These are phyloP conservation scores for Verticillium alfalfae DNA, from an alignment of 2,329 filamentous ascomycete genomes.

Conservation along the genomic window DNA sequence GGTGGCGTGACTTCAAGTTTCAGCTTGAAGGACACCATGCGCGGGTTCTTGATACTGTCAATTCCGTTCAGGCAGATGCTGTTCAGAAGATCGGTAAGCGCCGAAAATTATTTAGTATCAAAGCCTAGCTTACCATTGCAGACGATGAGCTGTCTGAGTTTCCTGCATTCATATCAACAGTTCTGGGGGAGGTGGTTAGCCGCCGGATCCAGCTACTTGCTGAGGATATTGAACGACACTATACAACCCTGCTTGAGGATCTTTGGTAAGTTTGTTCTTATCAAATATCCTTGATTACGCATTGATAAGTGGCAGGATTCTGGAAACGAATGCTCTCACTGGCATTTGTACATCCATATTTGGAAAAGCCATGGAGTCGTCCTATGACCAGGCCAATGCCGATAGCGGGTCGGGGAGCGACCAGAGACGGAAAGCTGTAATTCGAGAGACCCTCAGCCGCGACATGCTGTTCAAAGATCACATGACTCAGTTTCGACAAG, in stretches of 20 bases:
- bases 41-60: slow-evolving; percentile 19
- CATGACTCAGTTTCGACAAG: slow-evolving; percentile 17
- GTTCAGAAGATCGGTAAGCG: not conserved
- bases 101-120: not conserved
- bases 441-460: slow-evolving; percentile 17
- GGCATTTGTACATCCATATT: slow-evolving; percentile 30
- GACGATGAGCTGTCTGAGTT: not conserved
- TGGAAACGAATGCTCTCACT: slow-evolving; percentile 26
- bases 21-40: slow-evolving; percentile 12
- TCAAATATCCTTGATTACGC: slow-evolving; percentile 6
- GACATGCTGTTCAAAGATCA: slow-evolving; percentile 22
- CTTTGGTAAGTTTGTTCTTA: not conserved
- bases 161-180: not conserved
- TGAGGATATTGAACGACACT: not conserved
- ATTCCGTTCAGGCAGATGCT: slow-evolving; percentile 15
- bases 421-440: slow-evolving; percentile 24
- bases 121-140: not conserved
- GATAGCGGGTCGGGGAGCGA: slow-evolving; percentile 29
- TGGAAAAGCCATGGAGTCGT: slow-evolving; percentile 25
- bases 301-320: slow-evolving; percentile 15
- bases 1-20: slow-evolving; percentile 21
- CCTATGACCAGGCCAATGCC: slow-evolving; percentile 22
- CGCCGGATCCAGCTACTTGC: not conserved
- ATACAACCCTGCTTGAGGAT: not conserved
- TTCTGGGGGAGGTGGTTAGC: not conserved